Percentiles rank a stretch among this genome's conserved stretches.
These are phyloP conservation scores for Linnemannia hyalina DNA, from an alignment of 192 early-diverging fungal species.

Conservation along the genomic window DNA sequence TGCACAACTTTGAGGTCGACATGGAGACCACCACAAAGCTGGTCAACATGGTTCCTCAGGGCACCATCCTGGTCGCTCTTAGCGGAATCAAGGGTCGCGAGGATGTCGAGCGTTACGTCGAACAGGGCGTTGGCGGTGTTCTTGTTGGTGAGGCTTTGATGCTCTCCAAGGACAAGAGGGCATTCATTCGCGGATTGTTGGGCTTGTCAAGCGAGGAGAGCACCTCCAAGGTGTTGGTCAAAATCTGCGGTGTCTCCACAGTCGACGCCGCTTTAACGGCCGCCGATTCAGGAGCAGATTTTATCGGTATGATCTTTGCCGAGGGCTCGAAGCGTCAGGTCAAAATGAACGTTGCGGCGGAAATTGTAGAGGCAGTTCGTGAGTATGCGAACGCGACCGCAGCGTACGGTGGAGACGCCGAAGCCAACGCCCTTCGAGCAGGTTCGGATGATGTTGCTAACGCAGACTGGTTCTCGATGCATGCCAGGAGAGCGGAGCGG, in stretches of 20 bases:
- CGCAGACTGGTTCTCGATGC: conserved; percentile 65
- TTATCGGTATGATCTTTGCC: conserved; percentile 97
- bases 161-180: conserved; percentile 79
- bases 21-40: conserved; percentile 85
- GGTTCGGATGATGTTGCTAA: conserved; percentile 21
- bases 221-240: conserved; percentile 70
- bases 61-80: conserved; percentile 84
- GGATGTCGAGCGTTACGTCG: conserved; percentile 87
- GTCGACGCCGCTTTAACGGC: conserved; percentile 86
- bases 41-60: conserved; percentile 82
- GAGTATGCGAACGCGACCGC: conserved; percentile 48
- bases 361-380: conserved; percentile 80
- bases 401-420: conserved; percentile 9
- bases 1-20: conserved; percentile 97
- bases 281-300: conserved; percentile 83
- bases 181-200: conserved; percentile 82
- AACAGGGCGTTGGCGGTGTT: conserved; percentile 83
- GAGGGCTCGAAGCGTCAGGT: conserved; percentile 84
- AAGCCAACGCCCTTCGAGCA: background rate
- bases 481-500: conserved; percentile 57
- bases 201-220: conserved; percentile 43
- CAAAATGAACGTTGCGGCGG: conserved; percentile 68
- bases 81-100: conserved; percentile 88
- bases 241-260: conserved; percentile 93
- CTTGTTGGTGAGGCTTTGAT: conserved; percentile 98